Conservation (phyloP, 1,139 yeast species). For the Kluyveromyces marxianus region DNA sequence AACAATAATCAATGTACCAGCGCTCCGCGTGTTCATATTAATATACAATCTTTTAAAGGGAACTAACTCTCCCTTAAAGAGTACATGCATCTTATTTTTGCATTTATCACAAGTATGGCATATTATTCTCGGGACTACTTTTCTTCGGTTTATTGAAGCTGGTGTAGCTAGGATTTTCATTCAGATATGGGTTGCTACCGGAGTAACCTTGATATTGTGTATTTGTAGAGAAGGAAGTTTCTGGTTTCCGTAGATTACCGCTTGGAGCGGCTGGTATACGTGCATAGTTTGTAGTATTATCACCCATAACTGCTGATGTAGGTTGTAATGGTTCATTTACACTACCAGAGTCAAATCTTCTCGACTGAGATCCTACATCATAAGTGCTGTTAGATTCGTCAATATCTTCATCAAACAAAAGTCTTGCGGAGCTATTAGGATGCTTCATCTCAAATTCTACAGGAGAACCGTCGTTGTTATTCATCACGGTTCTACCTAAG, state of each 20-base stretch:
- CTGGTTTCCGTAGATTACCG: conserved; percentile 23
- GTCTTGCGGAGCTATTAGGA: conserved; percentile 12
- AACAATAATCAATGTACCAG: too few relatives aligned
- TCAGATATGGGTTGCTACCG: conserved; percentile 8
- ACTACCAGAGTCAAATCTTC: conserved; percentile 10
- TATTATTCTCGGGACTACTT: conserved; percentile 1
- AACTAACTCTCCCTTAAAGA: background rate
- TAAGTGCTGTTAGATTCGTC: conserved; percentile 20
- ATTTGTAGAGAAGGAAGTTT: conserved; percentile 21
- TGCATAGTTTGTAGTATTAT: conserved; percentile 10
- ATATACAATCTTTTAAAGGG: background rate
- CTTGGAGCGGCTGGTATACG: conserved; percentile 14
- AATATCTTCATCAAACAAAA: conserved; percentile 24
- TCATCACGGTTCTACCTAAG: conserved; percentile 82
- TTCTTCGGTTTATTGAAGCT: background rate
- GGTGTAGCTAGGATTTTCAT: conserved; percentile 3
- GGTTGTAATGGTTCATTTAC: conserved; percentile 27
- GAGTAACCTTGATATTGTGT: conserved; percentile 11
- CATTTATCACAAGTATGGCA: background rate
- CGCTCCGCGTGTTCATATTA: conserved; percentile 10
- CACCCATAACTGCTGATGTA: conserved; percentile 31
- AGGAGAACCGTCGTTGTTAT: conserved; percentile 50
- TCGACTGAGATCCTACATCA: conserved; percentile 10
- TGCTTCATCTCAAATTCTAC: conserved; percentile 10
- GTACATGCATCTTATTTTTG: background rate